phyloP scores from a whole-genome alignment of 2,329 filamentous ascomycete species.

The Massarina eburnea region DNA sequence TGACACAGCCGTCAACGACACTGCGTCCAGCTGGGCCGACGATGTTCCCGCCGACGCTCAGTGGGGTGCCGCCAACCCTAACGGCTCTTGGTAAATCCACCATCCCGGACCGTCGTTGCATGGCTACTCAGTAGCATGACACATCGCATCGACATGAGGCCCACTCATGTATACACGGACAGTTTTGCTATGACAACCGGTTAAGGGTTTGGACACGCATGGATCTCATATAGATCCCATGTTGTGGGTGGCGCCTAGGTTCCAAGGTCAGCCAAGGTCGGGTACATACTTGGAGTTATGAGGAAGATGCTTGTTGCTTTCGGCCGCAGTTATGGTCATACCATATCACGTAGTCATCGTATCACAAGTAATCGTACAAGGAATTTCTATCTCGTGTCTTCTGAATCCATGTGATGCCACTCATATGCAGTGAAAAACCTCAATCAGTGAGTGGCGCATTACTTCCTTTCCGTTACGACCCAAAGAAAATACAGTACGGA shows the following conservation, averaged over 20 bases:
- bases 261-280: neutral
- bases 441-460: too few relatives aligned
- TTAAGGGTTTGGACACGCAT: neutral
- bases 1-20: constrained; percentile 20
- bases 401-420: too few relatives aligned
- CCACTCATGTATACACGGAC: neutral
- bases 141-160: neutral
- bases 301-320: too few relatives aligned
- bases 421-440: too few relatives aligned
- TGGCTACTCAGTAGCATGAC: neutral
- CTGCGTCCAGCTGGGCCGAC: constrained; percentile 20
- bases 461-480: too few relatives aligned
- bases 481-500: too few relatives aligned
- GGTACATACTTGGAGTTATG: too few relatives aligned
- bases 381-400: neutral
- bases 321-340: too few relatives aligned
- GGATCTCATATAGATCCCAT: neutral
- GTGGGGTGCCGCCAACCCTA: constrained; percentile 10
- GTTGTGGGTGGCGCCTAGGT: too few relatives aligned
- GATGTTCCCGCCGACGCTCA: constrained; percentile 14
- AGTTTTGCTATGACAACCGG: neutral
- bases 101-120: neutral
- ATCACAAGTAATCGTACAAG: neutral
- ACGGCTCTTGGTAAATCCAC: constrained; percentile 3
- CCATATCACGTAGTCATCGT: neutral